Percentiles rank a stretch among this genome's conserved stretches.
These are phyloP conservation scores for Immersiella caudata DNA, from an alignment of 495 filamentous ascomycete genomes.

Conservation along the genomic window DNA sequence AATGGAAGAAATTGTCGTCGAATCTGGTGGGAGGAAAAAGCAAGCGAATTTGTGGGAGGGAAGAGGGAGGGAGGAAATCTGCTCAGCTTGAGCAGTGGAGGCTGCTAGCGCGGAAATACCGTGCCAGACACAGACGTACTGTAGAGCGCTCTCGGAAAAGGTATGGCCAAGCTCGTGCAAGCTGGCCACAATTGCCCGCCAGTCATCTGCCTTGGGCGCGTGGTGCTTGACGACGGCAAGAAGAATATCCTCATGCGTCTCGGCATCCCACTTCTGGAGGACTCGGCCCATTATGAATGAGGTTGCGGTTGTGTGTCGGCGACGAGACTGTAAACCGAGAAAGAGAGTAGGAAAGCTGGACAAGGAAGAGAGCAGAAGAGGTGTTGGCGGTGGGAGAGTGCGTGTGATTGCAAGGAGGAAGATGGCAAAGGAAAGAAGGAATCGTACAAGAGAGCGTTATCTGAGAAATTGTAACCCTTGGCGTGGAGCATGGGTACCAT, in stretches of 20 bases:
- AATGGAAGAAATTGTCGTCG: not conserved
- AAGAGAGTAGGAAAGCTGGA: not conserved
- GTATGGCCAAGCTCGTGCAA: conserved; percentile 5
- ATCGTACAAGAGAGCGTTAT: conserved; percentile 38
- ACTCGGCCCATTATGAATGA: conserved; percentile 24
- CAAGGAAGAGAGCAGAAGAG: not conserved
- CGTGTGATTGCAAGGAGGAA: not conserved
- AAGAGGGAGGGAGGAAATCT: not conserved
- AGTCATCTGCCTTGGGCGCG: conserved; percentile 18
- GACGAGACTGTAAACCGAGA: not conserved
- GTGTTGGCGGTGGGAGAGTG: not conserved
- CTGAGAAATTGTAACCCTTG: conserved; percentile 34
- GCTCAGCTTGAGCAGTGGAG: not conserved
- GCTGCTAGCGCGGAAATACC: not conserved
- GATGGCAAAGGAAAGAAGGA: not conserved
- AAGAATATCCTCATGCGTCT: conserved; percentile 34
- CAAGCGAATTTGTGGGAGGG: not conserved
- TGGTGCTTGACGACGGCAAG: conserved; percentile 21
- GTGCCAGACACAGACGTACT: not conserved
- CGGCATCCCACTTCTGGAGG: conserved; percentile 24
- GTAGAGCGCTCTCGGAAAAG: not conserved
- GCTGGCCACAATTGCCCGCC: not conserved
- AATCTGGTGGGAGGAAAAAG: not conserved
- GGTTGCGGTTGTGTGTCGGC: not conserved
- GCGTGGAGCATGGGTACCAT: conserved; percentile 22